Percentiles rank a stretch among this genome's conserved stretches.
Conservation (phyloP, 805 yeast species). For the Wilhelminamyces savonicus region DNA sequence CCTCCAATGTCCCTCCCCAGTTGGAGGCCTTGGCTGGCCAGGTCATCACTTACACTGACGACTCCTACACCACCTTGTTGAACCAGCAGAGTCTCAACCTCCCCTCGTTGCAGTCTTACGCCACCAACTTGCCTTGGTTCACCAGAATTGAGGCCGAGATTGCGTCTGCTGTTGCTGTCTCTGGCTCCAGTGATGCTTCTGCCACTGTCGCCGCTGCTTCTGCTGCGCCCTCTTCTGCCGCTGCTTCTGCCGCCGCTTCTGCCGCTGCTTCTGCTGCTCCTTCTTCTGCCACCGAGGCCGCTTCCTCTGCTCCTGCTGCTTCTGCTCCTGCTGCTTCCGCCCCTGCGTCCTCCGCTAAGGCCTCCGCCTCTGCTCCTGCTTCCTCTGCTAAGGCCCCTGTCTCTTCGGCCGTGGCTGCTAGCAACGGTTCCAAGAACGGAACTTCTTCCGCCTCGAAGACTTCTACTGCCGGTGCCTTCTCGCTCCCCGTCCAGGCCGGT, state of each 20-base stretch:
- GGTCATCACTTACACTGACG: slow-evolving; percentile 28
- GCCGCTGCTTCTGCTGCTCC: slow-evolving; percentile 3
- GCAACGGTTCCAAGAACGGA: too few relatives aligned
- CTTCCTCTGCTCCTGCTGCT: too few relatives aligned
- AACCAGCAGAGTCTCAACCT: slow-evolving; percentile 4
- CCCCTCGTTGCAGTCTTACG: slow-evolving; percentile 6
- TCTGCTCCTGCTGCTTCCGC: too few relatives aligned
- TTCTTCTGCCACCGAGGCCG: too few relatives aligned
- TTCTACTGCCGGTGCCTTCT: slow-evolving; percentile 8
- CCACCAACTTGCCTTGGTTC: slow-evolving; percentile 17
- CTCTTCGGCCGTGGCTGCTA: slow-evolving; percentile 4
- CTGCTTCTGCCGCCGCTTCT: slow-evolving; percentile 2
- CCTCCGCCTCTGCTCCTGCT: too few relatives aligned
- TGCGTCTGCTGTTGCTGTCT: slow-evolving; percentile 5
- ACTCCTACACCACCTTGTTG: slow-evolving; percentile 30
- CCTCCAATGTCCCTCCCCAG: slow-evolving; percentile 18
- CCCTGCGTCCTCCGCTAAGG: too few relatives aligned
- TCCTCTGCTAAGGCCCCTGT: too few relatives aligned
- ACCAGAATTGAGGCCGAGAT: slow-evolving; percentile 13
- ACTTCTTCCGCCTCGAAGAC: slow-evolving; percentile 2
- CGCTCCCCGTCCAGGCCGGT: slow-evolving; percentile 26
- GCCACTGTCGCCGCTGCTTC: slow-evolving; percentile 2
- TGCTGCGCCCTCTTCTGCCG: slow-evolving; percentile 6
- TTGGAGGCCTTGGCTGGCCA: slow-evolving; percentile 21
- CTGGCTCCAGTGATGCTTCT: slow-evolving; percentile 4